Evolutionary conservation across 2,329 filamentous ascomycete genomes (phyloP).

Genomic region (Chaetomiaceae sp.): DNA sequence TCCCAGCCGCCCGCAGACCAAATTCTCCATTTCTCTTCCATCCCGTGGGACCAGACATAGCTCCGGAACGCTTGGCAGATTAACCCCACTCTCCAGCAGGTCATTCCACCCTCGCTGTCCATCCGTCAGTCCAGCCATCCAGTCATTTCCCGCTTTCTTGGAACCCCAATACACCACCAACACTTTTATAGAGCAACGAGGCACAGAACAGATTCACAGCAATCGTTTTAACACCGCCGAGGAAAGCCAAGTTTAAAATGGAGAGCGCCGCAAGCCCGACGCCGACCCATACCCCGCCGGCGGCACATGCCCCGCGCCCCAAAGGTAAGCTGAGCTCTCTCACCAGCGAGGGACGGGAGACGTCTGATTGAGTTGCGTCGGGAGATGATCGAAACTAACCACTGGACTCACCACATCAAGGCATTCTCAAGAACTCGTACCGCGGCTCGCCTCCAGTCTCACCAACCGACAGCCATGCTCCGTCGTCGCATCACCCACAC

Average conservation of each 20-base stretch:
- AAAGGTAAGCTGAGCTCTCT: constrained; percentile 37
- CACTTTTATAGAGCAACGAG: too few species aligned
- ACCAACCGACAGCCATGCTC: constrained; percentile 35
- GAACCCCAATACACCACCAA: too few species aligned
- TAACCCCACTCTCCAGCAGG: background rate
- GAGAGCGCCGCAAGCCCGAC: constrained; percentile 3
- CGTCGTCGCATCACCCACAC: constrained; percentile 22
- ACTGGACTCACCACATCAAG: constrained; percentile 41
- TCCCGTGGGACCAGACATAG: background rate
- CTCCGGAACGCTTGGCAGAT: background rate
- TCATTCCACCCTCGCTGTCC: too few species aligned
- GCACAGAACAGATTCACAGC: too few species aligned
- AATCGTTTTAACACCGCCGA: too few species aligned
- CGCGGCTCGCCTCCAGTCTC: constrained; percentile 54
- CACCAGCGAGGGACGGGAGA: background rate
- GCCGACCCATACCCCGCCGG: constrained; percentile 40
- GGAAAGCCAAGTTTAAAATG: constrained; percentile 2
- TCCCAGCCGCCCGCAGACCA: too few species aligned
- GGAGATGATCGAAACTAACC: background rate
- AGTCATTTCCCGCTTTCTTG: too few species aligned
- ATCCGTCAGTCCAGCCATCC: too few species aligned
- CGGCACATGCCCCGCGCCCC: constrained; percentile 40
- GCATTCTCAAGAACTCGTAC: constrained; percentile 90
- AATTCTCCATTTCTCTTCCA: background rate
- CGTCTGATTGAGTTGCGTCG: too few species aligned